Evolutionary conservation across 345 rosid species (phyloP).

Genomic region (Carallia pectinifolia): DNA sequence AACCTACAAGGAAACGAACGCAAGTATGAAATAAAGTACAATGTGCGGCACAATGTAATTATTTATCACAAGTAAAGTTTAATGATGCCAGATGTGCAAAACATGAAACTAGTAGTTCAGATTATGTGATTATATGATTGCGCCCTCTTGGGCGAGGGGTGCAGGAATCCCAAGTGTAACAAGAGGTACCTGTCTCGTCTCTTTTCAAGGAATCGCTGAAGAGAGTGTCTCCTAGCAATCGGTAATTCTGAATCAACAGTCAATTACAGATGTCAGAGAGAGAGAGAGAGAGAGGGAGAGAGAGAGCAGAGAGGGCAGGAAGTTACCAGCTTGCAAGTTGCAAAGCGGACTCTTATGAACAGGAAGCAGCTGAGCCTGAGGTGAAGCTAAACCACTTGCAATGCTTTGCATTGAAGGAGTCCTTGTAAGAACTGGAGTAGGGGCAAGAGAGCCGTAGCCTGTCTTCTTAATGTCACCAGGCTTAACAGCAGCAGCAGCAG

Average conservation of each 20-base stretch:
- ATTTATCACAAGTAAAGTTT: too few relatives aligned
- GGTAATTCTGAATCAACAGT: conserved; percentile 61
- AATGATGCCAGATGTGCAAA: background rate
- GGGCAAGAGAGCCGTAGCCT: conserved; percentile 31
- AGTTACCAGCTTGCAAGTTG: conserved; percentile 75
- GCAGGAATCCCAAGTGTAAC: background rate
- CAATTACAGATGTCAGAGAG: background rate
- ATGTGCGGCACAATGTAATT: background rate
- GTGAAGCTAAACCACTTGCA: conserved; percentile 53
- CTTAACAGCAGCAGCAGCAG: conserved; percentile 50
- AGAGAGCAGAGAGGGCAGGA: background rate
- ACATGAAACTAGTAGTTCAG: background rate
- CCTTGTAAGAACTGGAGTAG: conserved; percentile 66
- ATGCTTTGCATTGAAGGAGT: conserved; percentile 81
- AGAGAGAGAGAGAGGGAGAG: background rate
- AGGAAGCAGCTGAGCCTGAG: conserved; percentile 43
- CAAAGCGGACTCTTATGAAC: conserved; percentile 50
- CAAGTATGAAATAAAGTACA: background rate
- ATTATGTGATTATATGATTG: too few relatives aligned
- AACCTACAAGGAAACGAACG: conserved; percentile 39
- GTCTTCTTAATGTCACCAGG: conserved; percentile 46
- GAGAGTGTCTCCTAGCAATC: conserved; percentile 82
- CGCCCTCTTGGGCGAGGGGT: background rate
- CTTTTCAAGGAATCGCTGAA: conserved; percentile 88
- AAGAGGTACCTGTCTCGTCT: conserved; percentile 73